Evolutionary conservation across 163 green algal genomes (phyloP), one percentile per base, ranked within the genome.

Genomic region (Scenedesmus sp.): DNA sequence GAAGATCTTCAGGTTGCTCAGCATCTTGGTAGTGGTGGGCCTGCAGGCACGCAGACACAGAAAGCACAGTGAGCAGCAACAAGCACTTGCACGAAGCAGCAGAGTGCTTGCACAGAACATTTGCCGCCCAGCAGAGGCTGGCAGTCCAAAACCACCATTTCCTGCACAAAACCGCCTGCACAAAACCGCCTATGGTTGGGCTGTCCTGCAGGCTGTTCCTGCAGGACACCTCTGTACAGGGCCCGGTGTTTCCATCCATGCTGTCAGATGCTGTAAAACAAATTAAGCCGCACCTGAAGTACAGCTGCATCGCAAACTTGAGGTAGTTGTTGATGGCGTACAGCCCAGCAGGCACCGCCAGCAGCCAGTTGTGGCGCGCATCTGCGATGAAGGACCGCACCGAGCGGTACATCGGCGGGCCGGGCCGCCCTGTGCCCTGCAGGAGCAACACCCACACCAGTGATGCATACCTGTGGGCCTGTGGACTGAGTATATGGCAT

Each of bases 1-100:
- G 88, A 99, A 95, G 83, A 98, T 96, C 96, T 99, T 99, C 2
- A 99, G 94, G 95, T 99, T 99, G 85, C 94, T 94, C 52, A 99
- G 95, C 98, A 99, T 99, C 95, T 99, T 99, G 83, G 98, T 98
- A 70, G 98, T 99, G n/a, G 98, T 99, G 70, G 98, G 98, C 64
- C 73, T 56, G 34, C 34, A 56, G 46, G 77, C 6, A 60, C 94
- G 73, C 34, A 60, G 52, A 59, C 34, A 56, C 20, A n/a, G 23
- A 59, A n/a, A 76, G 55, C 46, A 79, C 84, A 89, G 56, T 15
- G 26, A 76, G 84, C 8, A 84, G 73, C 2, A 15, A 5, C 84
- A 82, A 84, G 57, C 83, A 23, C 16, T 62, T 20, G 26, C 70
- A 79, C 1, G 23, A 2, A 79, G 23, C 18, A 59, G 23, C 16